Evolutionary conservation across 1,284 basidiomycete genomes (phyloP), one percentile per base, ranked within the genome.

Genomic region (Irpex rosettiformis): DNA sequence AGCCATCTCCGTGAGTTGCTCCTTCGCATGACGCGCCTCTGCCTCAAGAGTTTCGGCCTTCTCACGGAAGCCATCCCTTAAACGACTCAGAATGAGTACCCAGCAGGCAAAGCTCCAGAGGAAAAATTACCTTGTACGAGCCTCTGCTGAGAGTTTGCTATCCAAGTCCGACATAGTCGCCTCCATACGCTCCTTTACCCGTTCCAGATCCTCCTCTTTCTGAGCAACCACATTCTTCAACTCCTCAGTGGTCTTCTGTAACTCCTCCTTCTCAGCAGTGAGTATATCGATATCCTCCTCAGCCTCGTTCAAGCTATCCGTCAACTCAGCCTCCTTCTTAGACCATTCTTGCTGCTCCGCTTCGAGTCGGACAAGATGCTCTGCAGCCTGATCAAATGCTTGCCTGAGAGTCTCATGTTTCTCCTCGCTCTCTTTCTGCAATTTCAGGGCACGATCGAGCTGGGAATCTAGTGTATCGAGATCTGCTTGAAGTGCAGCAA

Each of bases 381-480:
- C 88, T 0, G 92, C 89, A 11, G 94, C 89, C 63, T 92, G 83
- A 59, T 93, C 88, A 66, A 94, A 92, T 21, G 90, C 86, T 55
- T 80, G 74, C 24, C 84, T 79, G 54, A 94, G 78, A 16, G 85
- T 80, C 60, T 86, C 82, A 62, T 89, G 85, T 65, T 91, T 90
- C 68, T 91, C 87, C 61, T 94, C 89, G 54, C 80, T 83, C 65
- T 91, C 88, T 69, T 87, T 88, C 69, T 92, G 87, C 57, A 88
- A 78, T 60, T 84, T 78, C 69, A 93, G 78, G 0, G 90, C 90
- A 3, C 89, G 84, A 61, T 95, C 93, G 7, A 97, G 82, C 68
- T 97, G 93, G 7, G 86, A 86, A 66, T 96, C 94, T 18, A 97
- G 79, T 4, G 86, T 80, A 58, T 95, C 93, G 51, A 98, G 79